Evolutionary conservation across 225 moss, liverwort and hornwort genomes (phyloP).

Genomic region (Bryoerythrophyllum caledonicum): DNA sequence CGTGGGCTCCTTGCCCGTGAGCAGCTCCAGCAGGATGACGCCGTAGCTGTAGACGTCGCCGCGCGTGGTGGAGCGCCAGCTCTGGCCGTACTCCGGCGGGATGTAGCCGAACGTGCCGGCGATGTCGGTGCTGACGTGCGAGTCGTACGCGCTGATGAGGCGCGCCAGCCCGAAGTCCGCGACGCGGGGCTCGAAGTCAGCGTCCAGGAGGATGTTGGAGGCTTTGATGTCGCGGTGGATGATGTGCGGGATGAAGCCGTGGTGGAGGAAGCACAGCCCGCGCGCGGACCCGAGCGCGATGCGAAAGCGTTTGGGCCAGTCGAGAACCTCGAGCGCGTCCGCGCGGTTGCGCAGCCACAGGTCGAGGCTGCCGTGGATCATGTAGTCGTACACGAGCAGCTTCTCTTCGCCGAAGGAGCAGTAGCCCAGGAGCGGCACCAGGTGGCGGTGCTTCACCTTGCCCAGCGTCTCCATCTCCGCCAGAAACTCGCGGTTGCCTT

Average conservation of each 20-base stretch:
- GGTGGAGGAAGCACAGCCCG: conserved; percentile 54
- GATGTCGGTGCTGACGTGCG: conserved; percentile 65
- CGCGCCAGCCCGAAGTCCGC: conserved; percentile 60
- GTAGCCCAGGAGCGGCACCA: conserved; percentile 54
- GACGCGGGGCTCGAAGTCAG: conserved; percentile 52
- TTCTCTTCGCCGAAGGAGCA: conserved; percentile 68
- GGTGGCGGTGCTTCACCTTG: conserved; percentile 56
- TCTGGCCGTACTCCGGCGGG: conserved; percentile 60
- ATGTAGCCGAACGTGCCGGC: conserved; percentile 63
- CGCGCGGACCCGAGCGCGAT: conserved; percentile 56
- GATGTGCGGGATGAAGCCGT: conserved; percentile 60
- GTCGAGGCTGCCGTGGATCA: conserved; percentile 57
- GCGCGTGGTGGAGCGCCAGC: conserved; percentile 57
- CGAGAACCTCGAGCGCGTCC: conserved; percentile 55
- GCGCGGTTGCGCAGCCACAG: conserved; percentile 61
- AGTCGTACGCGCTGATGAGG: conserved; percentile 59
- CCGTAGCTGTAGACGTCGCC: conserved; percentile 68
- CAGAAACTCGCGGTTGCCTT: conserved; percentile 60
- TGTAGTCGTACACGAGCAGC: conserved; percentile 62
- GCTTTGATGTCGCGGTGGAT: conserved; percentile 68
- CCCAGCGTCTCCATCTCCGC: conserved; percentile 69
- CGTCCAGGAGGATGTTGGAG: conserved; percentile 55
- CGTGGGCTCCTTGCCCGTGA: conserved; percentile 66
- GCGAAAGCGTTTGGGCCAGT: conserved; percentile 54
- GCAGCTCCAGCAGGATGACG: conserved; percentile 61